These are phyloP conservation scores for Paraphaeosphaeria sporulosa DNA, from an alignment of 2,329 filamentous ascomycete species.

Conservation along the genomic window DNA sequence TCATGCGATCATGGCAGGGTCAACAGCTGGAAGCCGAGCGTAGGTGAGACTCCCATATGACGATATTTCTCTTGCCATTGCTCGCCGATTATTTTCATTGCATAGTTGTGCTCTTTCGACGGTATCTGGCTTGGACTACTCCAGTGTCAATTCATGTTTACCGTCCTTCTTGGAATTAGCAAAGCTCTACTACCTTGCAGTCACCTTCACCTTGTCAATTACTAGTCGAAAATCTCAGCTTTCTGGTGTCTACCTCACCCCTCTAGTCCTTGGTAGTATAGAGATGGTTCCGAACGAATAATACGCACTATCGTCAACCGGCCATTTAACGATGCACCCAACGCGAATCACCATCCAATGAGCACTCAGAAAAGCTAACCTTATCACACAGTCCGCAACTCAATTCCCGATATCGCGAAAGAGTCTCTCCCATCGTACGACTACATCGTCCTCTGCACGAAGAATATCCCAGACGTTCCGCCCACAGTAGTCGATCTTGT, in stretches of 20 bases:
- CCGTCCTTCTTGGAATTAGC: too few relatives aligned
- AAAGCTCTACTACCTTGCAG: too few relatives aligned
- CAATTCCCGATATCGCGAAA: constrained; percentile 56
- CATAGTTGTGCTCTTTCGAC: too few relatives aligned
- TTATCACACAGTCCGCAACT: constrained; percentile 52
- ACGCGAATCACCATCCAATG: neutral
- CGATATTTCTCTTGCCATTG: neutral
- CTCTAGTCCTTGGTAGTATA: neutral
- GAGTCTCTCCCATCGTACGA: constrained; percentile 55
- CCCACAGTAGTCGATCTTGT: constrained; percentile 61
- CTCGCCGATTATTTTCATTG: too few relatives aligned
- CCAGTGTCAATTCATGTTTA: neutral
- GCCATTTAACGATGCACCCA: too few relatives aligned
- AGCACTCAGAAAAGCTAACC: neutral
- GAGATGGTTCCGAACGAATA: neutral
- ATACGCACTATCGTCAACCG: too few relatives aligned
- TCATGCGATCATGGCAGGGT: constrained; percentile 64
- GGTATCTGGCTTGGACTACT: too few relatives aligned
- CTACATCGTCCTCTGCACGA: constrained; percentile 65
- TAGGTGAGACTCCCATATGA: constrained; percentile 37
- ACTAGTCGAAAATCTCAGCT: too few relatives aligned
- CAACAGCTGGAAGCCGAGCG: constrained; percentile 57
- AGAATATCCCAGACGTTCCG: constrained; percentile 64
- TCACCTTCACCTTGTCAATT: too few relatives aligned
- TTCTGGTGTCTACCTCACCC: too few relatives aligned